Base-by-base conservation (phyloP, 441 rosid species). In the Erysimum cheiri region DNA sequence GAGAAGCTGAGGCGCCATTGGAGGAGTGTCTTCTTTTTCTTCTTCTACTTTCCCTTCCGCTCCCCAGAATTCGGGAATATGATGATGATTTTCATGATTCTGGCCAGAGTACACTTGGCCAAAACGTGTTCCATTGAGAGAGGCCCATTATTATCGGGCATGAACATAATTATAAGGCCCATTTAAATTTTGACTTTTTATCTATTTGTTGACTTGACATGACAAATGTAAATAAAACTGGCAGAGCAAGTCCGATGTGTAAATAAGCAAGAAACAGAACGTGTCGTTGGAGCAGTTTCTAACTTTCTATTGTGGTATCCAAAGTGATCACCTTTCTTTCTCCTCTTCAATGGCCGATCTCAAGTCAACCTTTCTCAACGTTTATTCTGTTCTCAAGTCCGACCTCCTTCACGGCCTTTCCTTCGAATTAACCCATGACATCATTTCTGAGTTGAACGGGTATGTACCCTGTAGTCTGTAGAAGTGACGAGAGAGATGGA, bases 371-470 rank as follows among this genome's bases (percentile, higher is more conserved):
- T 88, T 90, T 73, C 65, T 84, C 72, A 35, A 81, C 11, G 88
- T 81, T 7, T 46, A 46, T 46, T 46, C 50, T 9, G 87, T 80
- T 6, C 82, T 90, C 59, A 90, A 86, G 81, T 71, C 79, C 36
- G 91, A 86, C 59, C 91, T 90, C 43, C 85, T 90, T 8, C 65
- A 83, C 28, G 96, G 87, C 44, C 88, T 89, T 28, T 80, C 91
- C 46, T 90, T 90, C 73, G 89, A 85, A 49, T 87, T 87, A 81
- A 77, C 85, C 10, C 80, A 81, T 52, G 87, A 83, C 31, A 62
- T 82, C 96, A 85, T 46, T 84, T 77, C 68, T 89, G 93, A 92
- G 86, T 89, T 57, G 84, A 89, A 5, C 69, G 75, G 83, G 96
- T 87, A 64, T 11, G 39, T 73, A 58, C 19, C 13, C 17, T n/a